These are phyloP conservation scores for Raddia guianensis DNA, from an alignment of 176 grass and related monocot species.

Conservation along the genomic window DNA sequence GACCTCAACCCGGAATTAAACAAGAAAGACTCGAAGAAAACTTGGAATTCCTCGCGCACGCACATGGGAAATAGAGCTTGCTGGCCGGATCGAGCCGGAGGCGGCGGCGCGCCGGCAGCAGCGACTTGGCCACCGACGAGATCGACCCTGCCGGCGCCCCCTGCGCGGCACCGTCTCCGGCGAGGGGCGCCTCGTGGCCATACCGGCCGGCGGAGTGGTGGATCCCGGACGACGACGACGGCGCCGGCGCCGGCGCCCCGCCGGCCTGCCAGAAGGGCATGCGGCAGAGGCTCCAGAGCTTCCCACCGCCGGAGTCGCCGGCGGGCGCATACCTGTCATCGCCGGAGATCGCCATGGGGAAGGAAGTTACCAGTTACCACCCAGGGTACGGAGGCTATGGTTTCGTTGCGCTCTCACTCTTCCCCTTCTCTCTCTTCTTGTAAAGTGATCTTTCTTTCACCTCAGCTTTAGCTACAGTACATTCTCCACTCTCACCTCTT, in stretches of 20 bases:
- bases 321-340: constrained; percentile 53
- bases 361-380: constrained; percentile 43
- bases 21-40: constrained; percentile 12
- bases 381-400: constrained; percentile 4
- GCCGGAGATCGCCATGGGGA: constrained; percentile 70
- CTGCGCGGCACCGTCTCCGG: constrained; percentile 34
- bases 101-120: constrained; percentile 69
- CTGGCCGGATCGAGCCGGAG: constrained; percentile 85
- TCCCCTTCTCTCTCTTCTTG: neutral
- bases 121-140: constrained; percentile 72
- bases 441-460: constrained; percentile 42
- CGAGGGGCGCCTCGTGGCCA: constrained; percentile 41
- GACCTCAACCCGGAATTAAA: constrained; percentile 23
- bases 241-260: constrained; percentile 39
- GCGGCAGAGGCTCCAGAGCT: constrained; percentile 90
- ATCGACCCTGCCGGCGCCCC: constrained; percentile 54
- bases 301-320: constrained; percentile 52
- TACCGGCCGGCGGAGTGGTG: constrained; percentile 62
- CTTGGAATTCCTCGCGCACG: constrained; percentile 37
- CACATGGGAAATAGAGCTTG: constrained; percentile 99
- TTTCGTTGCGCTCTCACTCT: neutral
- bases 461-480: constrained; percentile 47
- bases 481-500: constrained; percentile 28
- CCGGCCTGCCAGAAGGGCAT: constrained; percentile 80
- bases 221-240: constrained; percentile 60